These are phyloP conservation scores for Diaporthe australafricana DNA, from an alignment of 2,329 filamentous ascomycete genomes.

Conservation along the genomic window DNA sequence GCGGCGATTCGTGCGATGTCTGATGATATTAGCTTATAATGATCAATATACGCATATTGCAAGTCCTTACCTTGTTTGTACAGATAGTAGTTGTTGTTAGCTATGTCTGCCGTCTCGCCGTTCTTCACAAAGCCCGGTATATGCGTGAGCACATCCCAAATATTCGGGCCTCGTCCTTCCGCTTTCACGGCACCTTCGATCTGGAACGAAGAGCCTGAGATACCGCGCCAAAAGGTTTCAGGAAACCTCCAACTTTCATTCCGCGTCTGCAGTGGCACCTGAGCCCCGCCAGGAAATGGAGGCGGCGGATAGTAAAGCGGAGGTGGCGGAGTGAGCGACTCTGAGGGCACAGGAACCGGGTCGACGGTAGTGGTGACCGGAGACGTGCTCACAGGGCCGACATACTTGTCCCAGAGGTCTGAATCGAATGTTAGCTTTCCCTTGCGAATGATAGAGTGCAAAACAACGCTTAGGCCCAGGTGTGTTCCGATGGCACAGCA, in stretches of 20 bases:
- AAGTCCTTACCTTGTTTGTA: conserved; percentile 12
- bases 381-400: conserved; percentile 12
- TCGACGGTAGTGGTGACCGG: conserved; percentile 5
- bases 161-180: conserved; percentile 20
- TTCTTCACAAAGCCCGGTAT: conserved; percentile 8
- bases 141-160: conserved; percentile 22
- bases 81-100: conserved; percentile 19
- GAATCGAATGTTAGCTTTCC: neutral
- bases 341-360: conserved; percentile 1
- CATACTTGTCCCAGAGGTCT: conserved; percentile 25
- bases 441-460: neutral
- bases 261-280: neutral
- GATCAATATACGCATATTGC: neutral
- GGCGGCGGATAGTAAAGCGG: conserved; percentile 12
- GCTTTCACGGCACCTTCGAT: conserved; percentile 23
- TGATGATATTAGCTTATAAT: neutral
- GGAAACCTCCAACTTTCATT: conserved; percentile 28
- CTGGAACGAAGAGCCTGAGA: conserved; percentile 15
- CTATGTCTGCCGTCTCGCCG: conserved; percentile 17
- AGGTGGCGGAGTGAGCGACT: conserved; percentile 21
- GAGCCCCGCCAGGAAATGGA: conserved; percentile 6
- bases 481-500: no score
- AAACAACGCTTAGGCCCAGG: neutral
- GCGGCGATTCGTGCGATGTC: conserved; percentile 27
- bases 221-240: conserved; percentile 14